phyloP scores from a whole-genome alignment of 805 yeast genomes.

The Hanseniaspora valbyensis region DNA sequence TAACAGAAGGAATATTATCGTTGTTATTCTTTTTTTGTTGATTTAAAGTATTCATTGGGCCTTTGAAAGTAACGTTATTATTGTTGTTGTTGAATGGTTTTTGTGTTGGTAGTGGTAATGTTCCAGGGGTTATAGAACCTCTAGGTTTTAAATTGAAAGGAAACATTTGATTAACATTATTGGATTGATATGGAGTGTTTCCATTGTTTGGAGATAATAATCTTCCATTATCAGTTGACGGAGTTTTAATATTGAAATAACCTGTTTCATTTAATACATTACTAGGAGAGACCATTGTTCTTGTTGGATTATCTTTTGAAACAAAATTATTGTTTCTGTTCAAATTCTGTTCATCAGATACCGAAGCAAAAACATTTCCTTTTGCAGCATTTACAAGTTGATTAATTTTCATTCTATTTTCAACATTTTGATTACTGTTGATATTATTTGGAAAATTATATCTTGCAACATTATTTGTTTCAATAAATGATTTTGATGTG shows the following conservation, averaged over 20 bases:
- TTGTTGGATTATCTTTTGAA: background rate
- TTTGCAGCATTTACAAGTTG: conserved; percentile 2
- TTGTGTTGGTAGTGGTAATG: background rate
- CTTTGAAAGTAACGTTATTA: background rate
- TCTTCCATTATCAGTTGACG: background rate
- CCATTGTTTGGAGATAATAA: background rate
- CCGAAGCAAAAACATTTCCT: background rate
- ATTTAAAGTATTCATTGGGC: no score
- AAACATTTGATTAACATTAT: background rate
- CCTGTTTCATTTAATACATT: background rate
- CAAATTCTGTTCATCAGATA: background rate
- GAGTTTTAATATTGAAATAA: no score
- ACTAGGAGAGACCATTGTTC: background rate
- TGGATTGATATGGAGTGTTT: background rate
- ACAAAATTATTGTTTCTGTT: background rate
- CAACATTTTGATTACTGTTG: background rate
- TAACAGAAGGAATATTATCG: no score
- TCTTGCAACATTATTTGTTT: background rate
- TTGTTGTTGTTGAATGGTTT: background rate
- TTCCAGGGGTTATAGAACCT: background rate
- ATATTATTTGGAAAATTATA: no score
- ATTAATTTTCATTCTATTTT: background rate
- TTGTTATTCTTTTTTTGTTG: no score
- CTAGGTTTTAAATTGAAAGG: background rate
- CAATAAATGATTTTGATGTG: background rate